Evolutionary conservation across 2,329 filamentous ascomycete genomes (phyloP).

Genomic region (Alternaria ventricosa): DNA sequence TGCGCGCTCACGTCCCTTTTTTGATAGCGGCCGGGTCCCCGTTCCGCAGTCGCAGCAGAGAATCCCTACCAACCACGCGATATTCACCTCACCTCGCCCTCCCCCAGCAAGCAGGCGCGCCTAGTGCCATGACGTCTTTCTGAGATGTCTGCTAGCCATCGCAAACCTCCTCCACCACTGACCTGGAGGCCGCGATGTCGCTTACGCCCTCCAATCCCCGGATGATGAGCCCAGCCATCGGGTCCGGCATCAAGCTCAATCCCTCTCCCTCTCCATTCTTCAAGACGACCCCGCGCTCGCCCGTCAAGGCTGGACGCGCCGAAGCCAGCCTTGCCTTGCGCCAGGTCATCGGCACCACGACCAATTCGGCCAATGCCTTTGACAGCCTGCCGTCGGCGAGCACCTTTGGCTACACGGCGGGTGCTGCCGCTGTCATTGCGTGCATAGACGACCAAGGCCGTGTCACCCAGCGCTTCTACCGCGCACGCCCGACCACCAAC

Average conservation of each 20-base stretch:
- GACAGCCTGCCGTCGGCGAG: slow-evolving; percentile 74
- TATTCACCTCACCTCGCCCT: slow-evolving; percentile 13
- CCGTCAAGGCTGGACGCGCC: slow-evolving; percentile 57
- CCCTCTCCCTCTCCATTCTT: slow-evolving; percentile 70
- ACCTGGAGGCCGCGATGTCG: slow-evolving; percentile 45
- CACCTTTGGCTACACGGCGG: slow-evolving; percentile 87
- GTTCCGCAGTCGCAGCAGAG: slow-evolving; percentile 13
- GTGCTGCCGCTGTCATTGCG: slow-evolving; percentile 90
- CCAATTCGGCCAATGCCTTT: slow-evolving; percentile 82
- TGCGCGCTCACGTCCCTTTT: slow-evolving; percentile 2
- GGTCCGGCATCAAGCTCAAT: slow-evolving; percentile 57
- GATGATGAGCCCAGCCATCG: slow-evolving; percentile 51
- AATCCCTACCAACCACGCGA: slow-evolving; percentile 26
- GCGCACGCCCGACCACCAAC: slow-evolving; percentile 75
- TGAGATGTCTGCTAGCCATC: slow-evolving; percentile 34
- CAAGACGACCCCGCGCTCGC: slow-evolving; percentile 69
- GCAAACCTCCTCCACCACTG: slow-evolving; percentile 32
- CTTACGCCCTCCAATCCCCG: slow-evolving; percentile 49
- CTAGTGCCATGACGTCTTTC: slow-evolving; percentile 35
- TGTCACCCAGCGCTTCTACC: slow-evolving; percentile 84
- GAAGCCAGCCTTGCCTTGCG: slow-evolving; percentile 70
- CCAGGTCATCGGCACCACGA: slow-evolving; percentile 90
- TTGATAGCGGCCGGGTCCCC: slow-evolving; percentile 10
- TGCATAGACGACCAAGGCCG: slow-evolving; percentile 71
- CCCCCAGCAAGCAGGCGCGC: slow-evolving; percentile 15